Percentiles rank a stretch among this genome's conserved stretches.
phyloP scores from a whole-genome alignment of 176 grass and related monocot species.

The Triticum monococcum region DNA sequence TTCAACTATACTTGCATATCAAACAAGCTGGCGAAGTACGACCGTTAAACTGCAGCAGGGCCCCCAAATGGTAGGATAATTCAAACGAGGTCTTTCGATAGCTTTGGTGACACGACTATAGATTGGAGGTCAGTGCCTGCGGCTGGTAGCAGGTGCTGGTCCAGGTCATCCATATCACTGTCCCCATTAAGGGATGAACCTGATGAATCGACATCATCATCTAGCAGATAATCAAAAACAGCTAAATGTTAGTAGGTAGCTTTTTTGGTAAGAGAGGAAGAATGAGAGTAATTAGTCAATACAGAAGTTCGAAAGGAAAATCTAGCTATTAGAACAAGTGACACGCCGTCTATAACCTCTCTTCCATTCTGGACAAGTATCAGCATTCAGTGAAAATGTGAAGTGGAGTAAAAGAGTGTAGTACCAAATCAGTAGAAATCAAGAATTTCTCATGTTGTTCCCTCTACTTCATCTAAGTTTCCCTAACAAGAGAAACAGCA shows the following conservation, averaged over 20 bases:
- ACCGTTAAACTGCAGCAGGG: not conserved
- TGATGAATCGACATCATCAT: constrained; percentile 63
- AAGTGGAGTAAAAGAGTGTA: not conserved
- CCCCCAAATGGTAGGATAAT: not conserved
- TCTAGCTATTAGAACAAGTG: constrained; percentile 18
- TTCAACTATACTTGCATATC: not conserved
- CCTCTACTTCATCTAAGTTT: not conserved
- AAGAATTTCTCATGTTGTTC: not conserved
- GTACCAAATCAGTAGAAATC: not conserved
- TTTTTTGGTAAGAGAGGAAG: not conserved
- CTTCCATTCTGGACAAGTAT: not conserved
- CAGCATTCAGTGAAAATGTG: not conserved
- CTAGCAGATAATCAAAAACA: constrained; percentile 34
- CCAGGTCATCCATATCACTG: constrained; percentile 60
- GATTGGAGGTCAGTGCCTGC: constrained; percentile 39
- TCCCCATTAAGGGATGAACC: constrained; percentile 56
- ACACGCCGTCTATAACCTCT: not conserved
- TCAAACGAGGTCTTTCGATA: constrained; percentile 56
- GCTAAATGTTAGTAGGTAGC: not conserved
- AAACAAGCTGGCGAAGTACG: not conserved
- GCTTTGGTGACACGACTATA: constrained; percentile 43
- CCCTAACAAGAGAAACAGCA: not conserved
- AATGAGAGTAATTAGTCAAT: not conserved
- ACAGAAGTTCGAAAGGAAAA: not conserved
- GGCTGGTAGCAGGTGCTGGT: constrained; percentile 46